Evolutionary conservation across 495 filamentous ascomycete genomes (phyloP).

Genomic region (Penicillium daleae): DNA sequence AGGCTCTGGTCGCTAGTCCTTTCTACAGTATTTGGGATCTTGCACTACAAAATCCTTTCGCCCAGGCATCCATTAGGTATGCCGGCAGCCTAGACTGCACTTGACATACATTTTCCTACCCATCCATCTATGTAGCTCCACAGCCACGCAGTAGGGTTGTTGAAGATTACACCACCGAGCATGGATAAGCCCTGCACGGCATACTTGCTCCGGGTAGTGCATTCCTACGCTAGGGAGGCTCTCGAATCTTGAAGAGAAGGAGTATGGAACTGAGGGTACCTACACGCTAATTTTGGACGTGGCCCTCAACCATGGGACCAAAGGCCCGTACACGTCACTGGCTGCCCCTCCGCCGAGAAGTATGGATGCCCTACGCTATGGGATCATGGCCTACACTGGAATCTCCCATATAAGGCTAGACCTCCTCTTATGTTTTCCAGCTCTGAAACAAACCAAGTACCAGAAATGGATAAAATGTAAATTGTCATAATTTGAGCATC

Average conservation of each 20-base stretch:
- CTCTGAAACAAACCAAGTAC: not conserved
- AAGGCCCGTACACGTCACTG: slow-evolving; percentile 17
- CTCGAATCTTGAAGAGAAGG: slow-evolving; percentile 2
- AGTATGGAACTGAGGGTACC: not conserved
- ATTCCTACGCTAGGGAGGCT: not conserved
- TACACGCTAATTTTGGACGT: slow-evolving; percentile 19
- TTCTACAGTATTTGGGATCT: not conserved
- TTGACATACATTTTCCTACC: not conserved
- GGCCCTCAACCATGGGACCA: slow-evolving; percentile 18
- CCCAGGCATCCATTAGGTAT: slow-evolving; percentile 15
- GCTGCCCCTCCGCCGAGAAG: slow-evolving; percentile 4
- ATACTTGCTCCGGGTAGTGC: slow-evolving; percentile 5
- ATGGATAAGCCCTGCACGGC: slow-evolving; percentile 13
- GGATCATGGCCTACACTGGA: not conserved
- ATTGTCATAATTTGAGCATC: slow-evolving; percentile 5
- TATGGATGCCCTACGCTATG: not conserved
- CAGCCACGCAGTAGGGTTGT: slow-evolving; percentile 12
- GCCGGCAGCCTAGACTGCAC: slow-evolving; percentile 14
- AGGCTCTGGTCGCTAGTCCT: not conserved
- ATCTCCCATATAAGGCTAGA: too few species aligned
- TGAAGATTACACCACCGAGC: slow-evolving; percentile 13
- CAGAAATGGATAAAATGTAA: not conserved
- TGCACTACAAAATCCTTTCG: not conserved
- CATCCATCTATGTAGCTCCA: not conserved
- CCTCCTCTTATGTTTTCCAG: too few species aligned